Conservation (phyloP, 129 eudicot genomes). For the Daucus carota region DNA sequence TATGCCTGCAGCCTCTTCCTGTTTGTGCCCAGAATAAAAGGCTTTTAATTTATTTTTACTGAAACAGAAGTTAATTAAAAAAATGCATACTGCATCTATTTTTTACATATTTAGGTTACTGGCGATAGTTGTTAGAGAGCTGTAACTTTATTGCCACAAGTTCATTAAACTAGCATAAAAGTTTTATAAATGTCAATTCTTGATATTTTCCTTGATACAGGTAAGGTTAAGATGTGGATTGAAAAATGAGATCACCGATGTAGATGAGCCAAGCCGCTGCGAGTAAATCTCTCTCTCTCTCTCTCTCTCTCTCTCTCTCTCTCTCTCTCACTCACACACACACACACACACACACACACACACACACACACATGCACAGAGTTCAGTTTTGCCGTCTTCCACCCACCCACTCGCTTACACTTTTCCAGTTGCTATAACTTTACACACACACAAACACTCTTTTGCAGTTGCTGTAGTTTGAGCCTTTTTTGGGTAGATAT, state of each 20-base stretch:
- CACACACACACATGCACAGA: too few relatives aligned
- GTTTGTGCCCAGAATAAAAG: background rate
- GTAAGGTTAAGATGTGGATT: conserved; percentile 91
- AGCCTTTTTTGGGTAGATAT: background rate
- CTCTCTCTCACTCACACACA: background rate
- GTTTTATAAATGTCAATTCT: background rate
- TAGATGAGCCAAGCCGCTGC: conserved; percentile 99
- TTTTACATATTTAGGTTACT: background rate
- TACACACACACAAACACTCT: too few relatives aligned
- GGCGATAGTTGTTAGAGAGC: background rate
- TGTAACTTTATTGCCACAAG: background rate
- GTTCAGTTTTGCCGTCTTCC: too few relatives aligned
- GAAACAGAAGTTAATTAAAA: background rate
- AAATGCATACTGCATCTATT: background rate
- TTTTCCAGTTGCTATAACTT: too few relatives aligned
- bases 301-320: conserved; percentile 7
- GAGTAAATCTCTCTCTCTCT: conserved; percentile 48
- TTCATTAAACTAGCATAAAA: background rate
- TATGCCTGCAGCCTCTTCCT: background rate
- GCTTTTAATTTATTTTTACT: background rate
- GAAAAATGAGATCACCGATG: conserved; percentile 80
- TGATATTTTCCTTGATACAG: conserved; percentile 24
- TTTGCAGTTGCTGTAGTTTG: too few relatives aligned
- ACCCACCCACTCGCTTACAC: too few relatives aligned
- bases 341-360: too few relatives aligned